These are phyloP conservation scores for Crithidia sp. DNA, from an alignment of 208 protist species.

Conservation along the genomic window DNA sequence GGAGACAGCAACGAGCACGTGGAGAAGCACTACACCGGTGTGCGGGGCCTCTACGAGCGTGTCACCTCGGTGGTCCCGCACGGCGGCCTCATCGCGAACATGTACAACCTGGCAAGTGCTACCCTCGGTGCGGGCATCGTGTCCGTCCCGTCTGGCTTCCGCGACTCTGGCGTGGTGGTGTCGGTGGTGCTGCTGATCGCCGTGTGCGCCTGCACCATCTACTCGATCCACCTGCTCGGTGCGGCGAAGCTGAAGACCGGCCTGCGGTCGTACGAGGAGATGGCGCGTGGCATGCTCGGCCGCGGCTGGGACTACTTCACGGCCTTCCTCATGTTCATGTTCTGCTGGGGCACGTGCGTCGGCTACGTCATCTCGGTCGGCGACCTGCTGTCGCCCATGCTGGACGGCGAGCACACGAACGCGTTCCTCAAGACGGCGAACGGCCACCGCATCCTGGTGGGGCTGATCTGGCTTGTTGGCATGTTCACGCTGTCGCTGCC, in stretches of 20 bases:
- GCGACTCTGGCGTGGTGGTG: constrained; percentile 66
- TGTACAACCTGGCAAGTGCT: constrained; percentile 76
- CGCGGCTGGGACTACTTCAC: constrained; percentile 71
- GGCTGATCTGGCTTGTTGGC: constrained; percentile 57
- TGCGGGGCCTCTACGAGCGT: constrained; percentile 1
- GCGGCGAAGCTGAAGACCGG: constrained; percentile 67
- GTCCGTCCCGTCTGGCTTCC: constrained; percentile 69
- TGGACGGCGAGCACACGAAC: constrained; percentile 39
- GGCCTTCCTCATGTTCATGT: constrained; percentile 76
- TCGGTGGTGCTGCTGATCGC: constrained; percentile 54
- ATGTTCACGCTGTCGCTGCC: constrained; percentile 83
- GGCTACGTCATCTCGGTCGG: constrained; percentile 82
- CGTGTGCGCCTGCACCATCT: constrained; percentile 67
- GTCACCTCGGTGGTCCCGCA: constrained; percentile 60
- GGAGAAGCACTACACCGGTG: not conserved
- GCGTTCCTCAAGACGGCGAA: constrained; percentile 46
- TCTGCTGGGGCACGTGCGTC: constrained; percentile 83
- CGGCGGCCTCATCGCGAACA: constrained; percentile 63
- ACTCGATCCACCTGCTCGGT: constrained; percentile 78
- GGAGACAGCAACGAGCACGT: not conserved
- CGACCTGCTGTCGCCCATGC: constrained; percentile 64
- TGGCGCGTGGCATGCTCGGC: constrained; percentile 67
- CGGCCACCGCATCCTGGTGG: constrained; percentile 52
- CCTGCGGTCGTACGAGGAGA: constrained; percentile 79
- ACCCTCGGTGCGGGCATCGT: constrained; percentile 87